phyloP scores from a whole-genome alignment of 805 yeast species.

The Starmerella riodocensis region DNA sequence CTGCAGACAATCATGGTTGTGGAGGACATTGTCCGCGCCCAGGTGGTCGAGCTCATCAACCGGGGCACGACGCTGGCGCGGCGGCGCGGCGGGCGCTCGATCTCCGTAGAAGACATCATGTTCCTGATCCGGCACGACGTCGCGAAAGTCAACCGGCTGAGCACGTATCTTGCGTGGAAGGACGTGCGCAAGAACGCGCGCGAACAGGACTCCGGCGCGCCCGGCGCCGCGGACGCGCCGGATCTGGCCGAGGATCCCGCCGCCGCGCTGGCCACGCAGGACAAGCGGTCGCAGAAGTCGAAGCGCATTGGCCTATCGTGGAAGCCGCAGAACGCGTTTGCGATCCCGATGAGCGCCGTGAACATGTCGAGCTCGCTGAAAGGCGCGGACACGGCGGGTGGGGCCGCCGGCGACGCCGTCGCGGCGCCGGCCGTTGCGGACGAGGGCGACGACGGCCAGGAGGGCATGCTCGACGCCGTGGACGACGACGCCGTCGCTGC shows the following conservation, averaged over 20 bases:
- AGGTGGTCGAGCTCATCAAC: slow-evolving; percentile 69
- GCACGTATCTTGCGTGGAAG: slow-evolving; percentile 92
- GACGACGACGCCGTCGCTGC: slow-evolving; percentile 53
- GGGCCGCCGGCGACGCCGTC: not conserved
- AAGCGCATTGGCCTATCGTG: slow-evolving; percentile 76
- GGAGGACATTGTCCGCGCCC: slow-evolving; percentile 90
- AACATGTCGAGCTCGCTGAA: not conserved
- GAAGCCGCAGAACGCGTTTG: slow-evolving; percentile 90
- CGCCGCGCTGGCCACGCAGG: slow-evolving; percentile 28
- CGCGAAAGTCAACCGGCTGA: slow-evolving; percentile 80
- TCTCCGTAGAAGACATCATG: slow-evolving; percentile 85
- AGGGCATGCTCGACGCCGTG: slow-evolving; percentile 34
- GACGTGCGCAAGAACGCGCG: slow-evolving; percentile 79
- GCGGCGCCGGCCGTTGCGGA: not conserved
- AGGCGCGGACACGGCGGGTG: not conserved
- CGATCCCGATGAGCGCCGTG: slow-evolving; percentile 30
- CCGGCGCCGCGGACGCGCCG: slow-evolving; percentile 38
- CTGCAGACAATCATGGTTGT: slow-evolving; percentile 81
- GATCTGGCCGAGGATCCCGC: slow-evolving; percentile 38
- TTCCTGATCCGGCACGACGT: slow-evolving; percentile 83
- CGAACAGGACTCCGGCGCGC: slow-evolving; percentile 46
- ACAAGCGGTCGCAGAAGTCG: slow-evolving; percentile 32
- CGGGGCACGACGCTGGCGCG: slow-evolving; percentile 71
- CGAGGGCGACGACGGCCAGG: not conserved
- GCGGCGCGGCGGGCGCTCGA: slow-evolving; percentile 65